phyloP scores from a whole-genome alignment of 768 basidiomycete genomes.

The Naganishia antarctica region DNA sequence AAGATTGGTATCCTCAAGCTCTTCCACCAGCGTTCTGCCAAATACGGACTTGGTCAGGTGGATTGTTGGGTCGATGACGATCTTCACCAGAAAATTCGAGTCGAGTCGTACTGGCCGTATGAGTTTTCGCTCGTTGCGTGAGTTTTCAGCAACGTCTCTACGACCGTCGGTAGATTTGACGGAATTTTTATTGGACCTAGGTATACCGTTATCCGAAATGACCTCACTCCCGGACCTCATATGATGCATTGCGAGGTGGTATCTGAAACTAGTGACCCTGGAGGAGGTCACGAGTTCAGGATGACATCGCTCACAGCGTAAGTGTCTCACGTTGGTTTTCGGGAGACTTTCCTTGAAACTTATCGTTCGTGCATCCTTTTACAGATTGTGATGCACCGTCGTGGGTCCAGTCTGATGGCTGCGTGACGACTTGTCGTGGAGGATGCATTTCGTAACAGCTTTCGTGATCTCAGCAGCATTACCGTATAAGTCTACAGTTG shows the following conservation, averaged over 20 bases:
- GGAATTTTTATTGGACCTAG: neutral
- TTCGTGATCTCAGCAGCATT: too few relatives aligned
- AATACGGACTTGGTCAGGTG: slow-evolving; percentile 37
- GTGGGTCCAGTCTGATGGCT: too few relatives aligned
- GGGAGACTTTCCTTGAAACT: too few relatives aligned
- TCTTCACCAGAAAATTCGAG: slow-evolving; percentile 18
- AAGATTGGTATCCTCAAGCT: slow-evolving; percentile 38
- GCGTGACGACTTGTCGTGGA: too few relatives aligned
- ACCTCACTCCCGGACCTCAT: slow-evolving; percentile 11
- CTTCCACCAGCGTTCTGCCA: slow-evolving; percentile 35
- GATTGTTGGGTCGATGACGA: slow-evolving; percentile 45
- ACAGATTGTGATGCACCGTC: too few relatives aligned
- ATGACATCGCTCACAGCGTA: too few relatives aligned
- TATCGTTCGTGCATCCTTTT: too few relatives aligned
- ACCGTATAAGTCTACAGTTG: too few relatives aligned
- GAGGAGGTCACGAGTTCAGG: slow-evolving; percentile 23
- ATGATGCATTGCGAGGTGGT: slow-evolving; percentile 19
- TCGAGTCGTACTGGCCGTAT: slow-evolving; percentile 38
- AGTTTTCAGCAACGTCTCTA: too few relatives aligned
- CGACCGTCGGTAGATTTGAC: too few relatives aligned
- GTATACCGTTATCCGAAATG: neutral
- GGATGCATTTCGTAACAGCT: too few relatives aligned
- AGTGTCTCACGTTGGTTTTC: too few relatives aligned
- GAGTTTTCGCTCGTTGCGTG: neutral
- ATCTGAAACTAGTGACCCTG: slow-evolving; percentile 4